Base-by-base conservation (phyloP, 495 filamentous ascomycete species). In the Echria macrotheca region DNA sequence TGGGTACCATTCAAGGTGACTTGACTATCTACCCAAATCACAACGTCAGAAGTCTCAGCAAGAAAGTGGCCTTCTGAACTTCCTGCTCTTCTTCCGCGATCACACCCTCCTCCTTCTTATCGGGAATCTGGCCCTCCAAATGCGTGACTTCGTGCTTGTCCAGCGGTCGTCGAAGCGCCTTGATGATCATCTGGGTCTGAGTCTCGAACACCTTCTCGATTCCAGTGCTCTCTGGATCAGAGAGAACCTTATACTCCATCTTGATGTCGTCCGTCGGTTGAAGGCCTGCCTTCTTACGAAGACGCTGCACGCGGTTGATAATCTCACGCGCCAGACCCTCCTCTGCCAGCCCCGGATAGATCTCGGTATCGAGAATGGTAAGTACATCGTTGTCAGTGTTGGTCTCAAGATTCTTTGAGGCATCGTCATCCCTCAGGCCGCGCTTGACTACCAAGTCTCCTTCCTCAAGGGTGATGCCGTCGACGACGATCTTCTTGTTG, bases 71-170 rank as follows among this genome's bases (percentile, higher is more conserved):
- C 58, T 86, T 88, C 59, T 89, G 86, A 42, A 96, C 80, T 70
- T 96, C 90, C 55, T 91, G 84, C 66, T 95, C 85, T 65, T 96
- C 91, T 63, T 94, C 79, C 45, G 80, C 72, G 55, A 96, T 89
- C 41, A 90, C 69, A 15, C 70, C 75, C 32, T 80, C 80, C 42
- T 76, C 71, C 31, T 72, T 68, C 44, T 74, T 70, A 10, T 72
- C 79, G 17, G 78, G 72, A 29, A 77, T 76, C 72, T 84, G 67
- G 15, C 81, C 83, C 28, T 83, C 82, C 46, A 84, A 61, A 37
- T 80, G 72, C 7, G 81, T 85, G 12, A 81, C 68, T 6, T 76
- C 70, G 56, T 84, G 82, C 63, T 86, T 83, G 57, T 95, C 89
- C 32, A 95, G 67, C 32, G 86, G 87, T 56, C 89, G 76, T 52